phyloP scores from a whole-genome alignment of 257 asterid genomes.

The Scutellaria galericulata region DNA sequence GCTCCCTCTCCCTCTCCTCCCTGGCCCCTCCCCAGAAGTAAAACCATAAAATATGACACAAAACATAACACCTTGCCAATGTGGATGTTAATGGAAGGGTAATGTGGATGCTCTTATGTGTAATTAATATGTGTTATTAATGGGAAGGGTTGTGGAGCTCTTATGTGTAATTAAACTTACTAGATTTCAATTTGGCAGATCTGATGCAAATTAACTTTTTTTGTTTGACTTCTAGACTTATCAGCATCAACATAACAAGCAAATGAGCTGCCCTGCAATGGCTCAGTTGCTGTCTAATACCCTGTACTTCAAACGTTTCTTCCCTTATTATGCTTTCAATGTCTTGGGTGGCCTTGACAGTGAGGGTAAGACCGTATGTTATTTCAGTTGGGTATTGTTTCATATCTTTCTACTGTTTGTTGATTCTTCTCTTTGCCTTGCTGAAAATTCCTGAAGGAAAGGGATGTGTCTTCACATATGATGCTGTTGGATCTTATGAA shows the following conservation, averaged over 20 bases:
- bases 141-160: no score
- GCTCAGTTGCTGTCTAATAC: constrained; percentile 92
- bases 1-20: no score
- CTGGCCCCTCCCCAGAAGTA: no score
- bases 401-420: background rate
- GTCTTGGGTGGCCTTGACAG: constrained; percentile 93
- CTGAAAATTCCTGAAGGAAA: constrained; percentile 56
- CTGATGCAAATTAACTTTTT: constrained; percentile 1
- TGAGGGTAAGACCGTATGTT: constrained; percentile 61
- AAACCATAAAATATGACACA: no score
- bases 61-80: no score
- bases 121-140: no score
- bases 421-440: constrained; percentile 36
- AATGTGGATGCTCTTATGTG: background rate
- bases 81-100: no score
- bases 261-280: constrained; percentile 98
- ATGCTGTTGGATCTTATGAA: constrained; percentile 96
- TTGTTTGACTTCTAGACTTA: constrained; percentile 52
- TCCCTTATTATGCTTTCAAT: constrained; percentile 87
- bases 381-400: constrained; percentile 14
- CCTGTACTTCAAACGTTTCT: constrained; percentile 88
- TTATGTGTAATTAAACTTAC: background rate
- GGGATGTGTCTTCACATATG: constrained; percentile 97
- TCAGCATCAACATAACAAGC: constrained; percentile 97
- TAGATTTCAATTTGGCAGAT: constrained; percentile 3